Evolutionary conservation across 179 eudicot genomes (phyloP), one percentile per base, ranked within the genome.

Genomic region (Heliamphora pulchella): DNA sequence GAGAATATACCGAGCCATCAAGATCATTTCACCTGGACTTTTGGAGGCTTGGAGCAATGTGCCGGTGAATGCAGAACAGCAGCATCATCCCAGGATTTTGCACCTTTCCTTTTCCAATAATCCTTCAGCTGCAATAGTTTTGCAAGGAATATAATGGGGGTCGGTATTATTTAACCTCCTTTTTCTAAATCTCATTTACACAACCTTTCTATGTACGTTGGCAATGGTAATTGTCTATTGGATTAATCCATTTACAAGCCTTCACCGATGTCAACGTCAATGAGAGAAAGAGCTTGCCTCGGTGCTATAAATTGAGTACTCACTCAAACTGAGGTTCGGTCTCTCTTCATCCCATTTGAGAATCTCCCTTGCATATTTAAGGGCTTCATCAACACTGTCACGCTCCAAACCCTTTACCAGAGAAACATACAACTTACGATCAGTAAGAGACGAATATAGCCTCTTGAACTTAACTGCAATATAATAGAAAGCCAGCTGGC

Each of bases 271-370:
- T 13, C 63, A 62, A 1, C 44, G 41, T 86, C 86, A 83, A n/a
- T 72, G 83, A 31, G 87, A 85, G 66, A 75, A 63, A 8, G 90
- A 89, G 89, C 91, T 92, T 64, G 90, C 87, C 59, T 94, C 99
- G 0, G 88, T 86, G 81, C 97, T 91, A 80, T 91, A 94, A 54
- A 86, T 75, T 1, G 93, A 90, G 84, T 89, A 89, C 78, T 96
- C 96, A 68, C 84, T 91, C 81, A 84, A 85, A 86, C 91, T 86
- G 78, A 90, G 87, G 75, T 85, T 87, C 75, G 80, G 80, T 75
- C 90, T 89, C 86, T 96, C 99, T 3, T 94, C 98, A 9, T 96
- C 99, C 99, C 99, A 96, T 84, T 92, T 94, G 64, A 92, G 44
- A 18, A 96, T 86, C 88, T 92, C 99, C 81, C 91, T 85, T 57